A percentile compares a stretch with the other conserved stretches of the same genome.
phyloP scores from a whole-genome alignment of 2,329 filamentous ascomycete genomes.

The Laburnicola sp. region DNA sequence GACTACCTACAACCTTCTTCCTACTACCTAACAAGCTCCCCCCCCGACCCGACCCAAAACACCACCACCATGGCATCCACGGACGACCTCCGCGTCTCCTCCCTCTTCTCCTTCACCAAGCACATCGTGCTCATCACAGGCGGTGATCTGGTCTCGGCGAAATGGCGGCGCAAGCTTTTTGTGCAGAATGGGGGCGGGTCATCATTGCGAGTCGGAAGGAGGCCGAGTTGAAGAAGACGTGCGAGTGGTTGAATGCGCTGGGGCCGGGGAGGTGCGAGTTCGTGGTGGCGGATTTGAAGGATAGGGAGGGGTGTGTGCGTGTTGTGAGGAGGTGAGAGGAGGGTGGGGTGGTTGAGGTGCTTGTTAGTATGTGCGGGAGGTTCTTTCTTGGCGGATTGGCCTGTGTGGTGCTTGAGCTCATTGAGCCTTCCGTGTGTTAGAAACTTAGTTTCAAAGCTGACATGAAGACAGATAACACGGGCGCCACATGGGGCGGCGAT shows the following conservation, averaged over 20 bases:
- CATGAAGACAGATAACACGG: conserved; percentile 49
- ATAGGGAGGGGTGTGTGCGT: conserved; percentile 54
- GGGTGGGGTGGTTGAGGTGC: conserved; percentile 50
- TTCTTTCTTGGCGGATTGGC: neutral
- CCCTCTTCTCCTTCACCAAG: conserved; percentile 41
- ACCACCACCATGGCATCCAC: too few species aligned
- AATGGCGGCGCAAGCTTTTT: conserved; percentile 59
- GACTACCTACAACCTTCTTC: too few species aligned
- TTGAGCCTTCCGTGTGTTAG: too few species aligned
- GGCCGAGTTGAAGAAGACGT: conserved; percentile 53
- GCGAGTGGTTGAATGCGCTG: conserved; percentile 53
- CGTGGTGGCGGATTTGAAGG: conserved; percentile 57
- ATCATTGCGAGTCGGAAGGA: conserved; percentile 59
- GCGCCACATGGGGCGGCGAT: conserved; percentile 59
- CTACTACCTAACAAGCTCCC: too few species aligned
- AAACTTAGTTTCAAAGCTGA: too few species aligned
- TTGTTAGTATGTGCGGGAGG: conserved; percentile 43
- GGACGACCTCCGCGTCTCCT: conserved; percentile 38
- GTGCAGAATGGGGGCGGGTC: conserved; percentile 56
- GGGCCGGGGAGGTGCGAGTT: conserved; percentile 57
- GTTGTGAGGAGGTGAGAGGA: conserved; percentile 54
- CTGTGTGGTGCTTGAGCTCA: too few species aligned
- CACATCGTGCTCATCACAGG: conserved; percentile 56
- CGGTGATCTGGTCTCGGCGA: conserved; percentile 56
- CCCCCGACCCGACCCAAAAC: too few species aligned